Conservation (phyloP, 2,329 filamentous ascomycete species). For the Calonectria pteridis region DNA sequence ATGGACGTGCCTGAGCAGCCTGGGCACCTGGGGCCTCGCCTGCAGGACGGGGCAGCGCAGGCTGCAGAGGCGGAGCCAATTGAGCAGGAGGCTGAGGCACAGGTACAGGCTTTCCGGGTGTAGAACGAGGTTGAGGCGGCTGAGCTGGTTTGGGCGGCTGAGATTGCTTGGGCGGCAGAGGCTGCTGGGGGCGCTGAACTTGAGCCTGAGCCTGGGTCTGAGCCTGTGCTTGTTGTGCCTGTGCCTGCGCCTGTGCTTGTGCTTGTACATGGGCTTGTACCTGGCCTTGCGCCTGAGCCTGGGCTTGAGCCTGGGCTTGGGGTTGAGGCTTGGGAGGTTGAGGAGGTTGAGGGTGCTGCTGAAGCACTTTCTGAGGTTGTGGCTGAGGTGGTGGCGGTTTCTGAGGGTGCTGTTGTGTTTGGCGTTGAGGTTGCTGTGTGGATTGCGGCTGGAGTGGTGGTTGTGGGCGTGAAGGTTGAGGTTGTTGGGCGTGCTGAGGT, state of each 20-base stretch:
- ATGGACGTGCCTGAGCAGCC: slow-evolving; percentile 45
- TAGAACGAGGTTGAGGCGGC: slow-evolving; percentile 38
- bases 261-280: background rate
- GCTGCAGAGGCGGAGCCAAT: slow-evolving; percentile 51
- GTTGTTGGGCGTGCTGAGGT: slow-evolving; percentile 29
- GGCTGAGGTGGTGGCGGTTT: slow-evolving; percentile 32
- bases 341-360: slow-evolving; percentile 33
- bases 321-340: slow-evolving; percentile 14
- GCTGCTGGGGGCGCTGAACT: slow-evolving; percentile 33
- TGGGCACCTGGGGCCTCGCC: slow-evolving; percentile 35
- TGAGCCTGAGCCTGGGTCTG: slow-evolving; percentile 35
- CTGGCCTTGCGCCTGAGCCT: background rate
- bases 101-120: slow-evolving; percentile 47
- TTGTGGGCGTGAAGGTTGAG: slow-evolving; percentile 35
- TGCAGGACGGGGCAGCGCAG: slow-evolving; percentile 46
- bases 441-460: slow-evolving; percentile 34
- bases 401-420: slow-evolving; percentile 35
- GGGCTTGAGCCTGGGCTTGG: slow-evolving; percentile 22
- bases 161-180: background rate
- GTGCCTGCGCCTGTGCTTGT: background rate
- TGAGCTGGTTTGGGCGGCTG: slow-evolving; percentile 8
- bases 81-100: slow-evolving; percentile 52
- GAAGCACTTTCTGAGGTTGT: slow-evolving; percentile 36
- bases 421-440: slow-evolving; percentile 31
- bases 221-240: background rate